phyloP scores from a whole-genome alignment of 208 protist species.

The Leishmania turanica region DNA sequence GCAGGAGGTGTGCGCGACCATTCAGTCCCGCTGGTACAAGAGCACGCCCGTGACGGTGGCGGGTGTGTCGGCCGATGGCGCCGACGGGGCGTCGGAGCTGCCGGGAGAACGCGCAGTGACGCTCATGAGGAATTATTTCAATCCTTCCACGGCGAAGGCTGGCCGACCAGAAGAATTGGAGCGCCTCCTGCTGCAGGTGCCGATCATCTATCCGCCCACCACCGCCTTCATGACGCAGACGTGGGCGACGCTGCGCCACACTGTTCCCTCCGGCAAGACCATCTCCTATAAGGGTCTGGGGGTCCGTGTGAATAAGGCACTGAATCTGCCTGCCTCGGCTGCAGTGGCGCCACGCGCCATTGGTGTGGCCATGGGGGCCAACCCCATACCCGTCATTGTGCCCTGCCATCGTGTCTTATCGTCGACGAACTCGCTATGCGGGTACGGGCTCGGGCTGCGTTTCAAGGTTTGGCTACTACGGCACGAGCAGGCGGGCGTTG shows the following conservation, averaged over 20 bases:
- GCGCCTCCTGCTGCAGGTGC: slow-evolving; percentile 37
- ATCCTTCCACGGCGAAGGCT: slow-evolving; percentile 12
- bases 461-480: slow-evolving; percentile 75
- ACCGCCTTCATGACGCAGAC: slow-evolving; percentile 39
- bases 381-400: slow-evolving; percentile 63
- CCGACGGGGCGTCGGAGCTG: not conserved
- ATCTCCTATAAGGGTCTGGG: slow-evolving; percentile 63
- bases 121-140: slow-evolving; percentile 49
- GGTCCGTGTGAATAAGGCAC: slow-evolving; percentile 20
- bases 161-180: slow-evolving; percentile 30
- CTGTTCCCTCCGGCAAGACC: slow-evolving; percentile 42
- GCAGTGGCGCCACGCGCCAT: slow-evolving; percentile 48
- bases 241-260: slow-evolving; percentile 48
- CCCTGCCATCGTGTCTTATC: slow-evolving; percentile 82
- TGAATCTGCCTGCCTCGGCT: not conserved
- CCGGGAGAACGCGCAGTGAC: slow-evolving; percentile 26
- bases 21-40: slow-evolving; percentile 39
- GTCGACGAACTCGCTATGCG: slow-evolving; percentile 44
- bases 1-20: slow-evolving; percentile 16
- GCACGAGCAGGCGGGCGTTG: slow-evolving; percentile 55
- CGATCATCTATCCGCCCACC: slow-evolving; percentile 40
- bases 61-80: not conserved
- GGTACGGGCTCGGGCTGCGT: slow-evolving; percentile 61
- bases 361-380: slow-evolving; percentile 59
- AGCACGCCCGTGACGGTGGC: slow-evolving; percentile 5